These are phyloP conservation scores for Aaosphaeria arxii DNA, from an alignment of 2,329 filamentous ascomycete genomes.

Conservation along the genomic window DNA sequence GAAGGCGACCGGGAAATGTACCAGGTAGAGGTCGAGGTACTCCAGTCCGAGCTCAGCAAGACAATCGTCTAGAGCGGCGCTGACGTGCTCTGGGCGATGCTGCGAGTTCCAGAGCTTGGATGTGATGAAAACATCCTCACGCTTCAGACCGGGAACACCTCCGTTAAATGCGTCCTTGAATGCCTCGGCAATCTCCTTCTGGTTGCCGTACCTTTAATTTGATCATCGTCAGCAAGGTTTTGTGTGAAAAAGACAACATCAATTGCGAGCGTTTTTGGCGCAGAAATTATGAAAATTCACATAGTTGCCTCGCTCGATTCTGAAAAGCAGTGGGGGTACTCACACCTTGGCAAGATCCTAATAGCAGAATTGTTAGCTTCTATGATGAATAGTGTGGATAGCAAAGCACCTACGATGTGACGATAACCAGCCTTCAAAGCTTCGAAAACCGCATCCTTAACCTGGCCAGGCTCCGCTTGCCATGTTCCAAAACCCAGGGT, in stretches of 20 bases:
- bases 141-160: slow-evolving; percentile 14
- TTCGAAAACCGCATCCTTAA: slow-evolving; percentile 42
- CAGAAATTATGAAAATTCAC: no score
- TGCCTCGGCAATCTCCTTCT: slow-evolving; percentile 26
- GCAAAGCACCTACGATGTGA: slow-evolving; percentile 14
- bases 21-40: slow-evolving; percentile 86
- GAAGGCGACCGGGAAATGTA: slow-evolving; percentile 84
- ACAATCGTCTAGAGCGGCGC: slow-evolving; percentile 69
- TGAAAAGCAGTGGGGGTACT: background rate
- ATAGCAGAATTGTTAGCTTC: background rate
- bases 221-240: background rate
- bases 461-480: slow-evolving; percentile 32
- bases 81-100: slow-evolving; percentile 68
- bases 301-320: no score
- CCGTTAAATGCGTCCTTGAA: slow-evolving; percentile 29
- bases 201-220: slow-evolving; percentile 36
- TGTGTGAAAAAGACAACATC: no score
- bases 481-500: slow-evolving; percentile 36
- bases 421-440: slow-evolving; percentile 32
- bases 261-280: no score
- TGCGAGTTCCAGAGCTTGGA: slow-evolving; percentile 92
- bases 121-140: slow-evolving; percentile 48
- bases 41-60: slow-evolving; percentile 76
- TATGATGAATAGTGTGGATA: background rate
- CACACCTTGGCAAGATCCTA: slow-evolving; percentile 31